phyloP scores from a whole-genome alignment of 179 eudicot genomes.

The Spergularia azorica region DNA sequence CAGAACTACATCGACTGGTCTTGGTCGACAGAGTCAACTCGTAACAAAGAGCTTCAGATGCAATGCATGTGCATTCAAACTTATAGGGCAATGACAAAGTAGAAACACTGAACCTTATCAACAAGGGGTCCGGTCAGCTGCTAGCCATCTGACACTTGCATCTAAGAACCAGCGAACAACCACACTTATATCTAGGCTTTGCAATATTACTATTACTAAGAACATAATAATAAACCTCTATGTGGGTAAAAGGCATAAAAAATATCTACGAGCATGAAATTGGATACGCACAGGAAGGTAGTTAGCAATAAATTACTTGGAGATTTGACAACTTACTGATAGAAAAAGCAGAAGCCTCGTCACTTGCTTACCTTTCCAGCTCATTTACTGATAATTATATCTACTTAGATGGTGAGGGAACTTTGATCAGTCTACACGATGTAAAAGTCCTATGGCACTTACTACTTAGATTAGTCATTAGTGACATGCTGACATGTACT shows the following conservation, averaged over 20 bases:
- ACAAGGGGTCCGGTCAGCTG: too few species aligned
- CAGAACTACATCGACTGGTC: not conserved
- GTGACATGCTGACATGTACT: not conserved
- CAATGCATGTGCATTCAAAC: conserved; percentile 8
- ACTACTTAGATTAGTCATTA: not conserved
- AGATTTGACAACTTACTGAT: conserved; percentile 6
- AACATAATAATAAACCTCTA: not conserved
- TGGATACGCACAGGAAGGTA: too few species aligned
- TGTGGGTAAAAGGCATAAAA: not conserved
- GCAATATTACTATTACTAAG: not conserved
- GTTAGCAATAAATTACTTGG: not conserved
- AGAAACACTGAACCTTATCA: not conserved
- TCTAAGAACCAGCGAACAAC: not conserved
- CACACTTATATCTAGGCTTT: not conserved
- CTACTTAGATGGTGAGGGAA: not conserved
- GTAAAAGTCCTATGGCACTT: too few species aligned
- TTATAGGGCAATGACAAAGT: not conserved
- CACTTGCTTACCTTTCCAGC: not conserved
- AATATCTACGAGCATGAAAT: not conserved
- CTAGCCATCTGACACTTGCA: not conserved
- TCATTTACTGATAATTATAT: not conserved
- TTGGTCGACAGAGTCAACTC: not conserved
- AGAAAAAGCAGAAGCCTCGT: not conserved
- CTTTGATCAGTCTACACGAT: too few species aligned
- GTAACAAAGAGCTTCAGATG: conserved; percentile 1